Base-by-base conservation (phyloP, 2,329 filamentous ascomycete species). In the Tricladium varicosporioides region DNA sequence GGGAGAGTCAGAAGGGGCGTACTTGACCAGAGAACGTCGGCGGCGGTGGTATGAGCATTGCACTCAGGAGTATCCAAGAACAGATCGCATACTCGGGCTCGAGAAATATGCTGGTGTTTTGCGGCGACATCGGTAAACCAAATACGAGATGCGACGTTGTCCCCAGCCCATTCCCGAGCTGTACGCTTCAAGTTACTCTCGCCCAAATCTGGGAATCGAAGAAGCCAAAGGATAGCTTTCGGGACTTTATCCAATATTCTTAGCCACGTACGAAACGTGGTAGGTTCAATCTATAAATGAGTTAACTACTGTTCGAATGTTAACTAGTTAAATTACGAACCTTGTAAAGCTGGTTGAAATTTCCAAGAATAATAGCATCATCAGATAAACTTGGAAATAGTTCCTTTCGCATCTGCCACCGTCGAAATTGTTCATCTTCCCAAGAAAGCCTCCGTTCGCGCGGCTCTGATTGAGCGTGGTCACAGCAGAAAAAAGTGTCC, bases 291-390 rank as follows among this genome's bases (percentile, higher is more conserved):
- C 92, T 96, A 60, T 15, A 7, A 27, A 51, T 10, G 22, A 48
- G 31, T 52, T 18, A 59, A 46, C 48, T 22, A 50, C 31, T 16
- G 13, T 47, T 27, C 13, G 9, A 18, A 7, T 45, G 31, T 16
- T 10, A 27, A n/a, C 18, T 19, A 19, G 5, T 18, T 8, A 33
- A 10, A 50, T 27, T 42, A 67, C 78, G 63, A 78, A 94, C 92
- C 85, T 99, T 99, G 77, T 99, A 99, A 32, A 99, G 79, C 72
- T 99, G 94, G 70, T 99, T 99, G 75, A 99, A 99, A 73, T 99
- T 99, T 5, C 91, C 94, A 57, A 99, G 81, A 66, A 99, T 97
- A 66, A 99, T 86, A 16, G 85, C 83, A 70, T 96, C 87, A 67
- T 97, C 89, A 2, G 85, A 78, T 11, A 99, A 77, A 15, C 82